Base-by-base conservation (phyloP, 177 flowering plant genomes). In the Tripterygium wilfordii region DNA sequence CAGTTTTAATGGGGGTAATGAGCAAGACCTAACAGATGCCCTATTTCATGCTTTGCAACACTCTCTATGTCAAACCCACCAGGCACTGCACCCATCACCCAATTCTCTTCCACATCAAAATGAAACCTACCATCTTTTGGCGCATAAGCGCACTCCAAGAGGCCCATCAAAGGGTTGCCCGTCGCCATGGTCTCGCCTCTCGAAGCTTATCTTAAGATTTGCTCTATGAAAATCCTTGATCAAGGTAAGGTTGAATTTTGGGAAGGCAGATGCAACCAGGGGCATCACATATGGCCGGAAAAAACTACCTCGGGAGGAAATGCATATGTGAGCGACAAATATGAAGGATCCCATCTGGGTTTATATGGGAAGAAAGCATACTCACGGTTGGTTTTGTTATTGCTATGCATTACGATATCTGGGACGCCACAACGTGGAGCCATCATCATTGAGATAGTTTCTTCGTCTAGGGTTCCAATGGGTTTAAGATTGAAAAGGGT, bases 121-220 rank as follows among this genome's bases (percentile, higher is more conserved):
- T 57, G 61, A 8, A 48, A 28, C 16, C 17, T 19, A 2, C 53
- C 54, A 23, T 8, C 19, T 10, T 36, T 38, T 1, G 61, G 61
- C 1, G 30, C 13, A 26, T 22, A 42, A n/a, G 54, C 40, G 19
- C 49, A 22, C 33, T 2, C 42, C 40, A 2, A 20, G 19, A 2
- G 24, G 17, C 19, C 61, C 61, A 20, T 57, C 61, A 24, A 57
- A 57, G 1, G 61, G 54, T 6, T 0, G 6, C 17, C 49, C 33
- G 12, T 57, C 61, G 8, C 61, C 61, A 17, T 57, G 61, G 12
- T 14, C 32, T 4, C 35, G 14, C 0, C 31, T 10, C 13, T 31
- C 12, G 13, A 57, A 57, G 1, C 54, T 42, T 6, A 57, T 32
- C 10, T 6, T n/a, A 8, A 57, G 10, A 14, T 57, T 42, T 1